Conservation (phyloP, 208 protist genomes). For the Trypanosoma melophagium region DNA sequence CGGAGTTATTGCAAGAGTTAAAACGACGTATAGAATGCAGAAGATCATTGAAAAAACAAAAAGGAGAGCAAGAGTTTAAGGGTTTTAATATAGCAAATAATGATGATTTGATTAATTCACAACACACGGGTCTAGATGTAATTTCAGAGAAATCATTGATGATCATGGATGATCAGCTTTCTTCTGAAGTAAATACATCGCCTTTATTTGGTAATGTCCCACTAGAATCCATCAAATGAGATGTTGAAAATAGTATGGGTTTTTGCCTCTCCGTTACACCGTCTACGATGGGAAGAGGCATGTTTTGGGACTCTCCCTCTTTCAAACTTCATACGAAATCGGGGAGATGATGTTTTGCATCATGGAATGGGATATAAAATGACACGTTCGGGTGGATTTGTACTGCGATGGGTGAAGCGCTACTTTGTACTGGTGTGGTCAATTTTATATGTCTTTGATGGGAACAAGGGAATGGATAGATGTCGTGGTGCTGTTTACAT, state of each 20-base stretch:
- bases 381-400: not conserved
- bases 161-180: no score
- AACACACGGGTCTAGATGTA: no score
- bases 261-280: not conserved
- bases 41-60: no score
- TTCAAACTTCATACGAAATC: not conserved
- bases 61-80: no score
- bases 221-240: not conserved
- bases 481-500: slow-evolving; percentile 11
- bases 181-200: no score
- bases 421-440: slow-evolving; percentile 14
- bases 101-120: no score
- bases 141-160: no score
- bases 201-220: no score
- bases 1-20: no score
- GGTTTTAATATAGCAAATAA: no score
- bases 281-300: slow-evolving; percentile 13
- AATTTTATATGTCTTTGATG: slow-evolving; percentile 19
- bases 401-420: slow-evolving; percentile 10
- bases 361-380: slow-evolving; percentile 3
- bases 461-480: not conserved
- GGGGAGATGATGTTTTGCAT: slow-evolving; percentile 1
- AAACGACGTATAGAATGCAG: no score
- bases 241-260: slow-evolving; percentile 1
- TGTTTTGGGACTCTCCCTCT: slow-evolving; percentile 8